These are phyloP conservation scores for Saitozyma sp. DNA, from an alignment of 768 basidiomycete genomes.

Conservation along the genomic window DNA sequence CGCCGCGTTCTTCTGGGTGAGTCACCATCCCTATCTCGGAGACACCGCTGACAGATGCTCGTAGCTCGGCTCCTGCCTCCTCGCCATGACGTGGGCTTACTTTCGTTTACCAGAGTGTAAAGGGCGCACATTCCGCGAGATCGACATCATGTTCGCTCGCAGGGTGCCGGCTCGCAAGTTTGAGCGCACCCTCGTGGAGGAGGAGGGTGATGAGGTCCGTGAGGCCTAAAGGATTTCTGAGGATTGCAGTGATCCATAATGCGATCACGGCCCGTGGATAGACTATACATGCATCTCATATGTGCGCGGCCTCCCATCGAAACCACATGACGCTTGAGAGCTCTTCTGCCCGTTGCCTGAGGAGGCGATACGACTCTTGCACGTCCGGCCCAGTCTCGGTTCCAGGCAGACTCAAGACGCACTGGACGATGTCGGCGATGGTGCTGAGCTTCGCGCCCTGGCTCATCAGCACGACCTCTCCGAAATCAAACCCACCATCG, in stretches of 20 bases:
- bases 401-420: too few relatives aligned
- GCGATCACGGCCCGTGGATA: background rate
- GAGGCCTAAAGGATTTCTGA: too few relatives aligned
- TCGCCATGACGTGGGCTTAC: constrained; percentile 29
- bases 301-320: too few relatives aligned
- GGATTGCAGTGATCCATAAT: background rate
- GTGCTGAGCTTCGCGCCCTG: too few relatives aligned
- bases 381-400: too few relatives aligned
- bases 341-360: too few relatives aligned
- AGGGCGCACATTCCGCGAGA: constrained; percentile 39
- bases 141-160: constrained; percentile 43
- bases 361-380: too few relatives aligned
- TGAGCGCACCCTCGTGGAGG: constrained; percentile 6
- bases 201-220: background rate
- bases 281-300: too few relatives aligned
- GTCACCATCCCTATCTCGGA: background rate
- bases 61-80: constrained; percentile 33
- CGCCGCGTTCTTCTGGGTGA: constrained; percentile 27
- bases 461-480: too few relatives aligned
- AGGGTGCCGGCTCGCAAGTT: constrained; percentile 32
- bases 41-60: background rate
- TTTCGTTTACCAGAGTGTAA: constrained; percentile 49
- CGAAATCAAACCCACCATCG: too few relatives aligned
- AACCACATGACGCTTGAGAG: too few relatives aligned
- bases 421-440: too few relatives aligned